phyloP scores from a whole-genome alignment of 371 early-diverging fungal genomes.

The Lichtheimia ramosa region DNA sequence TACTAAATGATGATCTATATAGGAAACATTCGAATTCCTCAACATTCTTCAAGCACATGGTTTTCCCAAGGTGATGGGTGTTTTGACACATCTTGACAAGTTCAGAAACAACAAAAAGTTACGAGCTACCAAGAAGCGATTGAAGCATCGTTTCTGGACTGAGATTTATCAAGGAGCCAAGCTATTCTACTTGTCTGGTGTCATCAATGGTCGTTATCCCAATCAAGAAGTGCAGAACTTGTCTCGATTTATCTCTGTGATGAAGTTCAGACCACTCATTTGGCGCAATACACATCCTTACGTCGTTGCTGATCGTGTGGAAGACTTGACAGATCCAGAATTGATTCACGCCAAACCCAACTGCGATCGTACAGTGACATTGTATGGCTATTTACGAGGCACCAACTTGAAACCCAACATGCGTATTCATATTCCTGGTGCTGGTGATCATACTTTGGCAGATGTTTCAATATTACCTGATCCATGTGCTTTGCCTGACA shows the following conservation, averaged over 20 bases:
- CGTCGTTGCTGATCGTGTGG: conserved; percentile 92
- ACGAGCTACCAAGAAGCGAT: conserved; percentile 85
- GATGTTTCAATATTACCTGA: conserved; percentile 81
- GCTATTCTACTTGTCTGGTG: conserved; percentile 93
- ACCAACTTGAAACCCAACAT: conserved; percentile 83
- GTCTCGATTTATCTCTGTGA: conserved; percentile 95
- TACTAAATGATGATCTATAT: neutral
- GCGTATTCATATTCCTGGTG: conserved; percentile 94
- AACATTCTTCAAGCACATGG: conserved; percentile 98
- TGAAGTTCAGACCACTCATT: conserved; percentile 95
- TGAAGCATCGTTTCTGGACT: conserved; percentile 99
- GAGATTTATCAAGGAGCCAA: conserved; percentile 98
- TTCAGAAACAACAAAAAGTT: conserved; percentile 90
- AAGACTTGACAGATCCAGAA: conserved; percentile 95
- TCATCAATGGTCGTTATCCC: conserved; percentile 91
- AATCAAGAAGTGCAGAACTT: conserved; percentile 92
- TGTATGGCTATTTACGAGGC: conserved; percentile 95
- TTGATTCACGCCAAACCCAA: conserved; percentile 76
- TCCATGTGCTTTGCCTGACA: conserved; percentile 94
- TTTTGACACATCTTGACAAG: conserved; percentile 92
- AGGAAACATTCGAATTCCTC: conserved; percentile 99
- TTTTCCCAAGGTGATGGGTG: conserved; percentile 97
- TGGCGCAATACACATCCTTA: conserved; percentile 97
- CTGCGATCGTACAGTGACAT: conserved; percentile 87
- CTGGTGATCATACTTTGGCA: conserved; percentile 83